Conservation (phyloP, 2,329 filamentous ascomycete genomes). For the Plectosphaerella cucumerina region DNA sequence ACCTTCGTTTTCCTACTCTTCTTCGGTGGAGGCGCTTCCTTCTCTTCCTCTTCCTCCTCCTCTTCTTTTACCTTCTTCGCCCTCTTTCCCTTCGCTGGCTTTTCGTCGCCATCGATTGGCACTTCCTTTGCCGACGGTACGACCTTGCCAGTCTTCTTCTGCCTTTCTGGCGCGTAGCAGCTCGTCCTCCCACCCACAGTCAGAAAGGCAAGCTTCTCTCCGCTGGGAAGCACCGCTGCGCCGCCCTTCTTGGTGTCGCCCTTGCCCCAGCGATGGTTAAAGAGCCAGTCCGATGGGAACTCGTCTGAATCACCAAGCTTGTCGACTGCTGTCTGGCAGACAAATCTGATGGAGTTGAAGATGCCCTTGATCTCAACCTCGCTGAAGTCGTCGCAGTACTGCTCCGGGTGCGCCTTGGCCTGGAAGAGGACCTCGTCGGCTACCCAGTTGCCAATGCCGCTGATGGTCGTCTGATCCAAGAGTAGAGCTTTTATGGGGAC, state of each 20-base stretch:
- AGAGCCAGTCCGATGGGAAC: slow-evolving; percentile 86
- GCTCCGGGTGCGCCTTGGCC: slow-evolving; percentile 83
- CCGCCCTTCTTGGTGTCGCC: slow-evolving; percentile 70
- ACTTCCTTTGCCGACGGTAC: slow-evolving; percentile 39
- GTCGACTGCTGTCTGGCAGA: slow-evolving; percentile 77
- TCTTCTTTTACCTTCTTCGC: slow-evolving; percentile 17
- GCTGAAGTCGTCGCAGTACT: slow-evolving; percentile 80
- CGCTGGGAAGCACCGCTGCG: slow-evolving; percentile 67
- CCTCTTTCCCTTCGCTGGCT: slow-evolving; percentile 14
- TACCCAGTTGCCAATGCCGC: slow-evolving; percentile 96
- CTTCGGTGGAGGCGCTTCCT: slow-evolving; percentile 18
- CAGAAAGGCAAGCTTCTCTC: slow-evolving; percentile 78
- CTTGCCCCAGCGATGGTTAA: slow-evolving; percentile 86
- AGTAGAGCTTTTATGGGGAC: slow-evolving; percentile 88
- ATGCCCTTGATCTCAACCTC: slow-evolving; percentile 68
- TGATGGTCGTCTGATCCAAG: slow-evolving; percentile 82
- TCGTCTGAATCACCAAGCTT: slow-evolving; percentile 74
- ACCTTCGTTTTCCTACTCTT: slow-evolving; percentile 21
- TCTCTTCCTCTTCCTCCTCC: slow-evolving; percentile 20
- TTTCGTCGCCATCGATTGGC: slow-evolving; percentile 24
- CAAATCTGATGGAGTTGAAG: slow-evolving; percentile 68
- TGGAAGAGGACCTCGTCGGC: slow-evolving; percentile 92
- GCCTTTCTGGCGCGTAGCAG: slow-evolving; percentile 77
- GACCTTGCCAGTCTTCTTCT: slow-evolving; percentile 67
- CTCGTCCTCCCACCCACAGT: slow-evolving; percentile 90